Base-by-base conservation (phyloP, 177 flowering plant species). In the Vitis hybrid region DNA sequence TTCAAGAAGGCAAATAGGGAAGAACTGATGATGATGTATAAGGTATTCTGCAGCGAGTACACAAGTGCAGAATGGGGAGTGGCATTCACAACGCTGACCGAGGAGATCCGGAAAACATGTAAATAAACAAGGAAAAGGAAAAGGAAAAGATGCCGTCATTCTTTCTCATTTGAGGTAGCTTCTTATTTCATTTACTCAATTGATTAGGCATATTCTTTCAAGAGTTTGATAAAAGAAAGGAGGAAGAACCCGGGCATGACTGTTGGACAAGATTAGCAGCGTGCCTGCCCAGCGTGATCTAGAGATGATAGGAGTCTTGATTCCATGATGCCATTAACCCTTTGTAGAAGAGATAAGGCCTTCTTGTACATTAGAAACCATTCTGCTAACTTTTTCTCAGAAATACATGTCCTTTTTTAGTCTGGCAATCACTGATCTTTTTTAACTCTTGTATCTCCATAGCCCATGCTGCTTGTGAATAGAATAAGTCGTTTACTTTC, bases 1-100 rank as follows among this genome's bases (percentile, higher is more conserved):
- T 64, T 87, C 50, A 78, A 75, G 65, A 91, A 86, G 75, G 90
- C 88, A 56, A 82, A 73, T 73, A 63, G 73, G 0, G 71, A 82
- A 63, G 88, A 90, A 66, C 59, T 87, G 47, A 67, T 65, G 18
- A 65, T 78, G 77, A 72, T 88, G 81, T 81, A 81, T 28, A 80
- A 64, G 50, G 61, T 89, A 62, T 71, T 90, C 33, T 68, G 80
- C 80, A 78, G 75, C 17, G 82, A 81, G 31, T 72, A 79, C 17
- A 77, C 65, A 68, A 84, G 77, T 61, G 31, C 75, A 14, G 82
- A 79, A 60, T 69, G 83, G 86, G 76, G 68, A 82, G 70, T 55
- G 13, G 87, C 84, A 38, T 79, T 82, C 17, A 69, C 71, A 63
- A 75, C 80, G 64, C 71, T 82, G 72, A 66, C 73, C 9, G 86